These are phyloP conservation scores for Bruguiera parviflora DNA, from an alignment of 345 rosid species.

Conservation along the genomic window DNA sequence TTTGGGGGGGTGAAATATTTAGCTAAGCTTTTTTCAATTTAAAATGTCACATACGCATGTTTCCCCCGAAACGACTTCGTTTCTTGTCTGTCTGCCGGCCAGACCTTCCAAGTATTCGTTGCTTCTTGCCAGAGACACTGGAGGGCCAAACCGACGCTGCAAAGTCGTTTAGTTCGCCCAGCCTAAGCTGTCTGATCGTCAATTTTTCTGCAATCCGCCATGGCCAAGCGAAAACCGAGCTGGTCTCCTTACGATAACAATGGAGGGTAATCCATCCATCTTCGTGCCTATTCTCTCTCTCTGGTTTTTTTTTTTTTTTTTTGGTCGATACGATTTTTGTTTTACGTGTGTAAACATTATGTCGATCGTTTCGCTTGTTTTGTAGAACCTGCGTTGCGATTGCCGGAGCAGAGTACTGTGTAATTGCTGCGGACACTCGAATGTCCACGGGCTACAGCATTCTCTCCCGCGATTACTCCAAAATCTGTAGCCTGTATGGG, in stretches of 20 bases:
- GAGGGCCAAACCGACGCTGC: too few relatives aligned
- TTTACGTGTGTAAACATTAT: not conserved
- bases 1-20: too few relatives aligned
- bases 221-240: constrained; percentile 74
- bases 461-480: constrained; percentile 85
- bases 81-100: too few relatives aligned
- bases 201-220: constrained; percentile 4
- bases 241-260: constrained; percentile 96
- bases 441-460: constrained; percentile 91
- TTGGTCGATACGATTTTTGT: not conserved
- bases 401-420: constrained; percentile 92
- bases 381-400: constrained; percentile 86
- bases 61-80: too few relatives aligned
- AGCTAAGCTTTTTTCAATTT: too few relatives aligned
- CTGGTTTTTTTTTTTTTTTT: not conserved
- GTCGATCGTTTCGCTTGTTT: not conserved
- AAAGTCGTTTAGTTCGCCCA: too few relatives aligned
- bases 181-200: too few relatives aligned
- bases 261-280: constrained; percentile 61
- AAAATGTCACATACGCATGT: too few relatives aligned
- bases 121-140: too few relatives aligned
- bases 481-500: constrained; percentile 67
- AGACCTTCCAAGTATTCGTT: too few relatives aligned
- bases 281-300: not conserved
- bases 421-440: constrained; percentile 87